Base-by-base conservation (phyloP, 257 asterid genomes). In the Scutellaria barbata region DNA sequence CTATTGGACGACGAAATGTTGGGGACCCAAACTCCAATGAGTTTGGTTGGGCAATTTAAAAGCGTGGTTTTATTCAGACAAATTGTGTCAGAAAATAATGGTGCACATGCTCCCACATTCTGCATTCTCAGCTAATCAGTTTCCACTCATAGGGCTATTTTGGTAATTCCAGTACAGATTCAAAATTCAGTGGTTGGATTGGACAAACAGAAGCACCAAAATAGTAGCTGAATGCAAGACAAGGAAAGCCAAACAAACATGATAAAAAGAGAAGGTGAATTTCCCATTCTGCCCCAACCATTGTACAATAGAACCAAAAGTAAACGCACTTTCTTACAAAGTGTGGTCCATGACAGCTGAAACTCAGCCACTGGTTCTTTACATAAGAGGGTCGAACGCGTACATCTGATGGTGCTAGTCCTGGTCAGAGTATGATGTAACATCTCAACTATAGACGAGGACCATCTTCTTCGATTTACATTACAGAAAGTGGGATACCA, bases 111-210 rank as follows among this genome's bases (percentile, higher is more conserved):
- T 7, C 8, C 14, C 2, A 57, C 47, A 39, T 57, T 72, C 73
- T 8, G 74, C 73, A 55, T 79, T 56, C 68, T 56, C 82, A 73
- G 77, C 41, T 63, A 48, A 77, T 41, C 81, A 68, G 55, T 67
- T 69, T 71, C 80, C 86, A 76, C 82, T 72, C 5, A 12, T 2
- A 54, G 68, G 85, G 81, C 74, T 61, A 39, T 71, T 72, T 66
- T 42, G 60, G 86, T 77, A 65, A 79, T 73, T 66, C 20, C 1
- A 12, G 1, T 14, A 5, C 18, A 59, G 60, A 74, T 76, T 74
- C 71, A 75, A 85, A 79, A 46, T 57, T 60, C 10, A 56, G 22
- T 33, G 18, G 10, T 22, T 20, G 25, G 35, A 39, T 22, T 42
- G 45, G 70, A 67, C 57, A 40, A 48, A 50, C 18, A 61, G 66